Base-by-base conservation (phyloP, 1,139 yeast genomes). In the Eremothecium coryli region DNA sequence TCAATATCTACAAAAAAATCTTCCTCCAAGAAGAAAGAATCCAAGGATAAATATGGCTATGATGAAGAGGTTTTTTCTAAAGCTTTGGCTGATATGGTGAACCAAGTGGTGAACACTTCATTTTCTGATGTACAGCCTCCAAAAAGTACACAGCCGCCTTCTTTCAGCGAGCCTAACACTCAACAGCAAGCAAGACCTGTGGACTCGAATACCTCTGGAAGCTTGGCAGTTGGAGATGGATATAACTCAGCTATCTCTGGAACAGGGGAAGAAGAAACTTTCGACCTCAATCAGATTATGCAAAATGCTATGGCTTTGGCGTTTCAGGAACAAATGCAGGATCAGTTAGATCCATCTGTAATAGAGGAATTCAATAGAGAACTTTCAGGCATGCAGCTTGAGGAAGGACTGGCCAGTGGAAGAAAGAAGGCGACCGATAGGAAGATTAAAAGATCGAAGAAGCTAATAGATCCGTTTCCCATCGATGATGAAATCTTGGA, bases 221-320 rank as follows among this genome's bases (percentile, higher is more conserved):
- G n/a, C 17, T 9, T 22, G 7, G 31, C 23, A 14, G 26, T 26
- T n/a, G 10, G 29, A 9, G n/a, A n/a, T n/a, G n/a, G n/a, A n/a
- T n/a, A n/a, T n/a, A 29, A 14, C 13, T 21, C 13, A 14, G 23
- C 21, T 22, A 8, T n/a, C 4, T 12, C 29, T 15, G 18, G 18
- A 7, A 15, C 8, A 6, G 38, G 38, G 11, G 56, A 52, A 14
- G 66, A 62, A 21, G 66, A 61, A 22, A 65, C 64, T 4, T 62
- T 64, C 35, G 79, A 73, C 42, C 59, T 76, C 75, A 76, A 73
- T 48, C 81, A 73, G 44, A 79, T 80, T 44, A 68, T 79, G 64
- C 81, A 76, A 45, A 77, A 76, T 57, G 88, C 86, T 0, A 68
- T 78, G 58, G 70, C 71, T 32, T 68, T 78, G 79, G 88, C 88